These are phyloP conservation scores for Suillus plorans DNA, from an alignment of 768 basidiomycete genomes.

Conservation along the genomic window DNA sequence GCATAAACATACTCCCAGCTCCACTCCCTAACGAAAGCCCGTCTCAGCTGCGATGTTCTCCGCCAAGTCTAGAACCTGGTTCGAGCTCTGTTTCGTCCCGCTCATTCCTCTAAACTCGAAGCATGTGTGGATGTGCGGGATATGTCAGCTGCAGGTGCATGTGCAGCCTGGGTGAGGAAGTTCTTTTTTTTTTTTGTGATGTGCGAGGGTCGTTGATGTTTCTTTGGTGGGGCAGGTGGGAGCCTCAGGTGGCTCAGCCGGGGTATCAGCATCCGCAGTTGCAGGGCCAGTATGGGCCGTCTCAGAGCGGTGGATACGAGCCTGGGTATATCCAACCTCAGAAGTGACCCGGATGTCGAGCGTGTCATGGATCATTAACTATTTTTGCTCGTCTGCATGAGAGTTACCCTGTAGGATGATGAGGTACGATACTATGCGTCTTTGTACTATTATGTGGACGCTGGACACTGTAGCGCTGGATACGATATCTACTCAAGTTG, in stretches of 20 bases:
- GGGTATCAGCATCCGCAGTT: slow-evolving; percentile 38
- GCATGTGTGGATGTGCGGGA: slow-evolving; percentile 69
- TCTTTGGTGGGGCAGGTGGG: slow-evolving; percentile 26
- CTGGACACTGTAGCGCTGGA: not conserved
- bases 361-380: not conserved
- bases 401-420: not conserved
- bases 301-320: slow-evolving; percentile 24
- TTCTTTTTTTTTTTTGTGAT: not conserved
- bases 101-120: slow-evolving; percentile 62
- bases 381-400: not conserved
- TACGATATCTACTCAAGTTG: not conserved
- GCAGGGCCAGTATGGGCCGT: slow-evolving; percentile 12
- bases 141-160: slow-evolving; percentile 64
- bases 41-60: slow-evolving; percentile 54
- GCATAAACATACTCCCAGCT: too few species aligned
- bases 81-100: slow-evolving; percentile 75
- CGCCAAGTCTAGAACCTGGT: slow-evolving; percentile 69
- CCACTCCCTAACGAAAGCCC: not conserved
- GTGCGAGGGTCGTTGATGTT: too few species aligned
- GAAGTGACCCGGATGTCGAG: slow-evolving; percentile 11
- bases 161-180: slow-evolving; percentile 48
- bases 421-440: not conserved
- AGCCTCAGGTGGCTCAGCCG: slow-evolving; percentile 33
- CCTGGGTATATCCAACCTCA: slow-evolving; percentile 23
- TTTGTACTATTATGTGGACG: not conserved